Evolutionary conservation across 768 basidiomycete species (phyloP).

Genomic region (Solioccasus polychromus): DNA sequence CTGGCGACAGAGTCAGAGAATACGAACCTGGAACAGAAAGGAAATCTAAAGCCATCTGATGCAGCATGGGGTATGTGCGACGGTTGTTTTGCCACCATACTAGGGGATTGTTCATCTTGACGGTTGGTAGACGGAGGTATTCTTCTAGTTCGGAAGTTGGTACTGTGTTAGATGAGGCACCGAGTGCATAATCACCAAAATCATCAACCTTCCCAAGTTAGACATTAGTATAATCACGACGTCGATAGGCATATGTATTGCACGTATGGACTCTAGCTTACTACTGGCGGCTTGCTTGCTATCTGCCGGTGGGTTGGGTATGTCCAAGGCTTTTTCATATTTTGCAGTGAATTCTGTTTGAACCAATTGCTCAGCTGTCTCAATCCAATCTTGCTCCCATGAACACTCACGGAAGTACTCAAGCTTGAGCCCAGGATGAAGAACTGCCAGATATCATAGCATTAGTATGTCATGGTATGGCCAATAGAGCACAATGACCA

Average conservation of each 20-base stretch:
- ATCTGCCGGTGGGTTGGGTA: background rate
- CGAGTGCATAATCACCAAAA: background rate
- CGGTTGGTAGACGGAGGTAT: background rate
- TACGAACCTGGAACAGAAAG: constrained; percentile 19
- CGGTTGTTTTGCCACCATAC: constrained; percentile 15
- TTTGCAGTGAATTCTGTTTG: background rate
- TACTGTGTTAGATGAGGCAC: background rate
- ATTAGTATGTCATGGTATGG: background rate
- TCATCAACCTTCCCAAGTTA: too few species aligned
- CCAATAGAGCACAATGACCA: too few species aligned
- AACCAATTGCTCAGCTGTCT: background rate
- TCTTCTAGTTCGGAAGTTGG: background rate
- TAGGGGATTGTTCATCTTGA: constrained; percentile 6
- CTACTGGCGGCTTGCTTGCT: background rate
- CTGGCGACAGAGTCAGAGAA: too few species aligned
- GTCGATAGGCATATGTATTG: too few species aligned
- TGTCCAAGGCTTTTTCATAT: background rate
- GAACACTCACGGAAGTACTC: background rate
- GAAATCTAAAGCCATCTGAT: constrained; percentile 20
- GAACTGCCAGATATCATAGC: background rate
- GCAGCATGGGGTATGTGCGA: constrained; percentile 10
- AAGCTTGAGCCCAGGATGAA: background rate
- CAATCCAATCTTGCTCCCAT: background rate
- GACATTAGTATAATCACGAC: too few species aligned
- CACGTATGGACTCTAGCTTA: too few species aligned